Base-by-base conservation (phyloP, 805 yeast genomes). In the Cyberlindnera misumaiensis region DNA sequence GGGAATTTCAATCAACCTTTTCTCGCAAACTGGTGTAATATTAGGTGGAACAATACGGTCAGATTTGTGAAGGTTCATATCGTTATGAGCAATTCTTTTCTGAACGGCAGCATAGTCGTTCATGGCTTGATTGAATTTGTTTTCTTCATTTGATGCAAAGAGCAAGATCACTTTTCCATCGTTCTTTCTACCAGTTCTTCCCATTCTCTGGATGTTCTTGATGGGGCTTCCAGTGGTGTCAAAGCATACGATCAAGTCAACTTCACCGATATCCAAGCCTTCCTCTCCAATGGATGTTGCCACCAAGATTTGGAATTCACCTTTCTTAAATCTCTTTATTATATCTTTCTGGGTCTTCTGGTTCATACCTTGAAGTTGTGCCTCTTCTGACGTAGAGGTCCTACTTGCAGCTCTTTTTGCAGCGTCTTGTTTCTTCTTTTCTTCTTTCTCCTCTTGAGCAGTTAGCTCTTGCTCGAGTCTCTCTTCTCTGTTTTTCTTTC, bases 281-380 rank as follows among this genome's bases (percentile, higher is more conserved):
- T 93, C 99, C 58, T 93, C 99, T 34, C 97, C 99, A 55, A 93
- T 90, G 0, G 96, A 88, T 0, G 99, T 93, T 4, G 97, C 96
- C 5, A 93, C 96, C 15, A 93, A 63, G 8, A 86, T 77, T 54
- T 93, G 94, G 52, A 75, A 75, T 1, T 60, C 67, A 7, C 95
- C 96, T 0, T 60, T 52, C 51, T 81, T 84, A 62, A 93, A 93
- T 41, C 79, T 68, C 24, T 72, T 71, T 22, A 93, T 80, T 10
- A 86, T 72, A 40, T 80, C 81, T 48, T 86, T 87, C 53, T 93
- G 99, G 32, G 75, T 70, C 51, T 83, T 84, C 53, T 93, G 99
- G 28, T 76, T 78, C 97, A 93, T 90, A 7, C 97, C 97, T 32
- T 72, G 75, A 14, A 73, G 46, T 44, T 83, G 89, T 0, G 94